Evolutionary conservation across 352 stramenopile genomes (phyloP).

Genomic region (Pythium oligandrum): DNA sequence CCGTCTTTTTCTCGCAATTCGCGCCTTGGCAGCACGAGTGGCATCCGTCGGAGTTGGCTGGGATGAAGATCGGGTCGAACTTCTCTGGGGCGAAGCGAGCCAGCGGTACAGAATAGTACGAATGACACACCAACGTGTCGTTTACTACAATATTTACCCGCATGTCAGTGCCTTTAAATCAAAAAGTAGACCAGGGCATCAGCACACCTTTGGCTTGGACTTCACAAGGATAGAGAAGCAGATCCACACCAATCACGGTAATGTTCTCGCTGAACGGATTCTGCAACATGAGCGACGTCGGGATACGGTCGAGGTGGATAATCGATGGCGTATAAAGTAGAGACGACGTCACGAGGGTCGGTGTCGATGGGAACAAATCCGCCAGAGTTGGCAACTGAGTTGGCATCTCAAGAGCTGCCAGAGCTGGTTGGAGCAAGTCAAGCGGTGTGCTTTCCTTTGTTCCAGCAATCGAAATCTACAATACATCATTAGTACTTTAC

Average conservation of each 20-base stretch:
- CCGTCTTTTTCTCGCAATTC: constrained; percentile 41
- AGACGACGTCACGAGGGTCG: constrained; percentile 71
- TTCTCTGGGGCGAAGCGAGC: constrained; percentile 57
- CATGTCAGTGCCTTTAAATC: not conserved
- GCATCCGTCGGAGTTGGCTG: constrained; percentile 53
- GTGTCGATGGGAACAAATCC: constrained; percentile 59
- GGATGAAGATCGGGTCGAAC: constrained; percentile 72
- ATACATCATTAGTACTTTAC: not conserved
- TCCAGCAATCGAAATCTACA: constrained; percentile 63
- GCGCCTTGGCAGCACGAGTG: constrained; percentile 75
- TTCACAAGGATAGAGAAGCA: constrained; percentile 75
- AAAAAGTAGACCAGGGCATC: not conserved
- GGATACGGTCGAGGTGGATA: constrained; percentile 61
- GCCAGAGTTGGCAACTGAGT: constrained; percentile 51
- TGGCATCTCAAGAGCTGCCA: constrained; percentile 48
- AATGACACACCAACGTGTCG: constrained; percentile 48
- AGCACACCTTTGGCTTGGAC: constrained; percentile 45
- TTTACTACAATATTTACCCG: constrained; percentile 16
- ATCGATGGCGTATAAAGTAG: constrained; percentile 71
- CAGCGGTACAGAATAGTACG: constrained; percentile 62
- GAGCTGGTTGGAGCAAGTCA: constrained; percentile 60
- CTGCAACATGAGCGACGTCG: constrained; percentile 63
- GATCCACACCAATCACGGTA: constrained; percentile 54
- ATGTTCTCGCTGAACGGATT: constrained; percentile 83
- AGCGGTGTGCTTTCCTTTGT: constrained; percentile 44